Evolutionary conservation across 2,329 filamentous ascomycete genomes (phyloP).

Genomic region (Venturia carpophila): DNA sequence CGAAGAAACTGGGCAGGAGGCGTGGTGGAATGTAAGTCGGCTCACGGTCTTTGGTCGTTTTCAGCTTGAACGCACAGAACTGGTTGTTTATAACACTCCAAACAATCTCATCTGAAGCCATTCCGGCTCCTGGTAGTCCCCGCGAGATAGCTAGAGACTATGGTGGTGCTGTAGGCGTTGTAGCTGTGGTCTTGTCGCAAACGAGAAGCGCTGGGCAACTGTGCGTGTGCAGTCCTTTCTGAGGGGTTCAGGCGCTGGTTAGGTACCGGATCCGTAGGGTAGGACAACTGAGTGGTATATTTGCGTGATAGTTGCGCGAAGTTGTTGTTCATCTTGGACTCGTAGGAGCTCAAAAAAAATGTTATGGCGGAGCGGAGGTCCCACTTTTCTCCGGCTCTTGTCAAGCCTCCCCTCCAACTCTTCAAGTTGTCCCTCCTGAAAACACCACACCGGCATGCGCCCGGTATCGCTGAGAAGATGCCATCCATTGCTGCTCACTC

Average conservation of each 20-base stretch:
- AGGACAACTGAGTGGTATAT: neutral
- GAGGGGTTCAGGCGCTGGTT: too few species aligned
- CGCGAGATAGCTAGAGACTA: neutral
- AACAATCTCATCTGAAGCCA: conserved; percentile 93
- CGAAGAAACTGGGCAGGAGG: too few species aligned
- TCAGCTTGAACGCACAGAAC: conserved; percentile 92
- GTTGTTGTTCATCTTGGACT: neutral
- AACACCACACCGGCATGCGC: conserved; percentile 9
- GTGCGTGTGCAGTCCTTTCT: neutral
- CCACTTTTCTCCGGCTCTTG: too few species aligned
- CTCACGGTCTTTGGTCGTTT: conserved; percentile 66
- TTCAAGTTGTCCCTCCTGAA: neutral
- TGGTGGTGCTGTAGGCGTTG: neutral
- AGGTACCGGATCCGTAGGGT: neutral
- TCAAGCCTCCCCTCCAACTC: neutral
- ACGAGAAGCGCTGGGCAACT: neutral
- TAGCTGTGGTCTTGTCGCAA: neutral
- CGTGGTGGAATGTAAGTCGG: too few species aligned
- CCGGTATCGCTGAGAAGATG: conserved; percentile 2
- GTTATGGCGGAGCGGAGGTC: neutral
- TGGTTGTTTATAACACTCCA: conserved; percentile 96
- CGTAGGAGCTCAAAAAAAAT: neutral
- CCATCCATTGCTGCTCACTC: neutral
- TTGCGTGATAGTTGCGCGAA: neutral
- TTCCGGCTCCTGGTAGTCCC: conserved; percentile 30